Percentiles rank a stretch among this genome's conserved stretches.
Evolutionary conservation across 2,329 filamentous ascomycete species (phyloP).

Genomic region (Pseudogymnoascus sp.): DNA sequence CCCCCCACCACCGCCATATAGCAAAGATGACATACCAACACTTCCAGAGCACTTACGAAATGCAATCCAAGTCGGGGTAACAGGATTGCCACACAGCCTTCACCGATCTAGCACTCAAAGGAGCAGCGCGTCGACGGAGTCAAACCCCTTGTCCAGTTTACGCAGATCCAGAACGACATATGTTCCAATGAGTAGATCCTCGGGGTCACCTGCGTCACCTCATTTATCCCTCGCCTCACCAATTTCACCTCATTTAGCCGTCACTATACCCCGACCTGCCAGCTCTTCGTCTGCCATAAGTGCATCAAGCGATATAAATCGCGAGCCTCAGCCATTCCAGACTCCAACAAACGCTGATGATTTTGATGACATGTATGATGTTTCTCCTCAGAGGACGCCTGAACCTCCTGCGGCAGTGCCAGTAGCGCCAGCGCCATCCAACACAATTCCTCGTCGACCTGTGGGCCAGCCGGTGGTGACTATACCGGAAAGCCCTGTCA

Average conservation of each 20-base stretch:
- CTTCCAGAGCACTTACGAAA: conserved; percentile 31
- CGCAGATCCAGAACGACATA: background rate
- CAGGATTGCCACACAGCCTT: conserved; percentile 19
- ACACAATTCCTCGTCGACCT: conserved; percentile 10
- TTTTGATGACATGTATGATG: conserved; percentile 30
- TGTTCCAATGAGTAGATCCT: conserved; percentile 1
- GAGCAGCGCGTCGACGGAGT: conserved; percentile 10
- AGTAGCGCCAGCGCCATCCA: background rate
- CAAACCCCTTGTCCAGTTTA: background rate
- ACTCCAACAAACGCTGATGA: conserved; percentile 13
- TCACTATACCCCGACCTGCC: background rate
- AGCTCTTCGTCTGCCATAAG: conserved; percentile 5
- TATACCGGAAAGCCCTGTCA: background rate
- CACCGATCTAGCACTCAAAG: conserved; percentile 25
- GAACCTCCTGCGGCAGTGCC: conserved; percentile 14
- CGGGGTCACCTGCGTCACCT: background rate
- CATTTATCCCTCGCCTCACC: background rate
- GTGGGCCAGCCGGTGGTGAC: background rate
- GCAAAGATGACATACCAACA: conserved; percentile 45
- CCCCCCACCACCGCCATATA: conserved; percentile 75
- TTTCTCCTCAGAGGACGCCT: conserved; percentile 29
- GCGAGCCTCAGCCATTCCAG: background rate
- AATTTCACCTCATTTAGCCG: background rate
- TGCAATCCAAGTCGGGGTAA: conserved; percentile 27
- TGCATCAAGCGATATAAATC: background rate